Base-by-base conservation (phyloP, 495 filamentous ascomycete genomes). In the Thermochaetoides thermophila region DNA sequence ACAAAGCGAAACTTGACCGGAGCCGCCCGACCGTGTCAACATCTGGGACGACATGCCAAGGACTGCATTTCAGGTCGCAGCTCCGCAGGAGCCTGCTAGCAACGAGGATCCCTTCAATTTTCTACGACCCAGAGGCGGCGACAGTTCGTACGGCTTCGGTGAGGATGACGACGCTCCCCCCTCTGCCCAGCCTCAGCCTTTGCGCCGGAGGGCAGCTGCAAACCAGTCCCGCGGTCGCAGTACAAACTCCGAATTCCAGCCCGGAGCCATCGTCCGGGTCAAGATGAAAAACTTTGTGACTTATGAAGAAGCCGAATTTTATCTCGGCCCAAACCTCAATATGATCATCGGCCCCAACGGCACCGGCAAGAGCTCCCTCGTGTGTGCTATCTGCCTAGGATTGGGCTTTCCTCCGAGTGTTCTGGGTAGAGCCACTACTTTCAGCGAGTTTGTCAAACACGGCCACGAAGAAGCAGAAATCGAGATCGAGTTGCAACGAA, bases 321-420 rank as follows among this genome's bases (percentile, higher is more conserved):
- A 72, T 31, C 84, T 82, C 3, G 89, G 89, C 0, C 86, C 91
- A 9, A 89, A 80, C 44, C 52, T 99, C 45, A 99, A 99, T 50
- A 96, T 99, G 91, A 75, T 99, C 36, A 95, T 99, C 44, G 89
- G 89, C 0, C 89, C 89, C 7, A 99, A 99, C 49, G 89, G 89
- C 27, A 95, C 89, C 0, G 89, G 89, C 27, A 99, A 99, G 53
- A 94, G 85, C 63, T 93, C 91, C 0, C 69, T 99, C 19, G 89
- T 99, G 18, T 96, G 89, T 56, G 89, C 91, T 17, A 92, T 99
- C 40, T 96, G 91, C 57, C 57, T 99, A 9, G 89, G 89, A 5
- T 58, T 99, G 18, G 89, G 89, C 21, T 95, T 75, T 67, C 66
- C 71, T 3, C 74, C 89, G 18, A 66, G 76, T 63, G 73, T 87